These are phyloP conservation scores for Pyrenochaeta sp. DNA, from an alignment of 2,329 filamentous ascomycete species.

Conservation along the genomic window DNA sequence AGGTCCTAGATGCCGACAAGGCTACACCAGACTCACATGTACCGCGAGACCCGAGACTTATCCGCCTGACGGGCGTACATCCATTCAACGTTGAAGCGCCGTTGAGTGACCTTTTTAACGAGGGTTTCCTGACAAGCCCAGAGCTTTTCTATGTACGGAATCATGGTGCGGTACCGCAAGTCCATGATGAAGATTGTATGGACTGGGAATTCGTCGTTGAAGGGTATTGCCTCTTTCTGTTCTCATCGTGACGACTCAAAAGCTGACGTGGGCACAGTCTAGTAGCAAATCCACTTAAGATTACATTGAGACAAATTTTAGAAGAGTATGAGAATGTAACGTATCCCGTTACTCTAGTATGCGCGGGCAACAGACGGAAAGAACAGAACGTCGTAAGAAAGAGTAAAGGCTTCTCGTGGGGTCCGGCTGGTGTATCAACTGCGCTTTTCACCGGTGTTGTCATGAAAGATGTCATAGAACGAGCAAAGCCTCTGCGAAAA, in stretches of 20 bases:
- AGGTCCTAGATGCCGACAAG: slow-evolving; percentile 76
- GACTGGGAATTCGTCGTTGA: slow-evolving; percentile 86
- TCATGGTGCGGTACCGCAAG: slow-evolving; percentile 82
- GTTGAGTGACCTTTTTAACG: slow-evolving; percentile 76
- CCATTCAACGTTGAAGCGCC: slow-evolving; percentile 93
- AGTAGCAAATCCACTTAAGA: slow-evolving; percentile 76
- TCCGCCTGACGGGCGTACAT: slow-evolving; percentile 86
- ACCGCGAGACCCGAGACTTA: slow-evolving; percentile 78
- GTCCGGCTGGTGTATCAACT: slow-evolving; percentile 84
- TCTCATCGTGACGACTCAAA: not conserved
- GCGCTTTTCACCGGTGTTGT: slow-evolving; percentile 86
- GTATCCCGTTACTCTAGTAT: slow-evolving; percentile 87
- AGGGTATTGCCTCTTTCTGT: slow-evolving; percentile 57
- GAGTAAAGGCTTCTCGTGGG: slow-evolving; percentile 95
- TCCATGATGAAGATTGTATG: slow-evolving; percentile 74
- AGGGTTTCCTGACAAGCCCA: slow-evolving; percentile 85
- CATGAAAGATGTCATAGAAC: slow-evolving; percentile 74
- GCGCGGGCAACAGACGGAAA: slow-evolving; percentile 89
- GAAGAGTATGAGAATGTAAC: slow-evolving; percentile 81
- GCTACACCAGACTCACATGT: slow-evolving; percentile 87
- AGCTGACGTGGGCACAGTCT: slow-evolving; percentile 56
- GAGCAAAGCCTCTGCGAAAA: slow-evolving; percentile 71
- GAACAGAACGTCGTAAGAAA: slow-evolving; percentile 92
- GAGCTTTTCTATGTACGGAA: slow-evolving; percentile 93
- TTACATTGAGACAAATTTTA: slow-evolving; percentile 77